These are phyloP conservation scores for Chlamydomonas sp. DNA, from an alignment of 139 green algal species.

Conservation along the genomic window DNA sequence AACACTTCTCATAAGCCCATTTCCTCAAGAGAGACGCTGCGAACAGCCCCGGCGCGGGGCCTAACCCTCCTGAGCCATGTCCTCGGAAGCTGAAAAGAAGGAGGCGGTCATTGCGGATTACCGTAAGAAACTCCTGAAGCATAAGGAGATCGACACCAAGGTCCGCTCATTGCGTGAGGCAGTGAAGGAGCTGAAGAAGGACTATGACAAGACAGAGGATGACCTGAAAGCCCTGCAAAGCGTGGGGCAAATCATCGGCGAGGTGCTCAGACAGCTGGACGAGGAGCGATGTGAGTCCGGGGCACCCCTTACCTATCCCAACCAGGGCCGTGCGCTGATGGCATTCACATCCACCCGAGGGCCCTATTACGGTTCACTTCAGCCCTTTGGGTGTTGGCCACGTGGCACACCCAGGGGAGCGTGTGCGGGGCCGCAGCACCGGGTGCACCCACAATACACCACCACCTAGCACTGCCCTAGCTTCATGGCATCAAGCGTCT, in stretches of 20 bases:
- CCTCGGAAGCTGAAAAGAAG: conserved; percentile 51
- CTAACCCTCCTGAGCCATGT: background rate
- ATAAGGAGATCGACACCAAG: conserved; percentile 90
- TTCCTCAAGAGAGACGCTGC: too few species aligned
- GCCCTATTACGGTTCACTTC: too few species aligned
- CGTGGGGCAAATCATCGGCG: conserved; percentile 99
- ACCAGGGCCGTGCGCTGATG: too few species aligned
- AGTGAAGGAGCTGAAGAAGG: conserved; percentile 86
- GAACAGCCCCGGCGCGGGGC: too few species aligned
- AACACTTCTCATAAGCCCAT: too few species aligned
- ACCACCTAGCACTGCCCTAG: too few species aligned
- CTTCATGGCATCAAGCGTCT: too few species aligned
- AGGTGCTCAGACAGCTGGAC: conserved; percentile 98
- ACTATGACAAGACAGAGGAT: conserved; percentile 99
- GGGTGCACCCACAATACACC: too few species aligned
- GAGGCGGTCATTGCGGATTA: conserved; percentile 82
- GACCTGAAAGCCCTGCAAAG: conserved; percentile 98
- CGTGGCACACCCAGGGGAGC: background rate
- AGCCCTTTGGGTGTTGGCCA: too few species aligned
- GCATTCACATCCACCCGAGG: too few species aligned
- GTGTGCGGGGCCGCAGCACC: too few species aligned
- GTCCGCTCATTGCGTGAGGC: conserved; percentile 80
- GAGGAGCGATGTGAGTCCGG: conserved; percentile 93
- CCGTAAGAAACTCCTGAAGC: conserved; percentile 86
- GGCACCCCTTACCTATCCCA: background rate